These are phyloP conservation scores for Cornus suecica DNA, from an alignment of 148 eudicot species.

Conservation along the genomic window DNA sequence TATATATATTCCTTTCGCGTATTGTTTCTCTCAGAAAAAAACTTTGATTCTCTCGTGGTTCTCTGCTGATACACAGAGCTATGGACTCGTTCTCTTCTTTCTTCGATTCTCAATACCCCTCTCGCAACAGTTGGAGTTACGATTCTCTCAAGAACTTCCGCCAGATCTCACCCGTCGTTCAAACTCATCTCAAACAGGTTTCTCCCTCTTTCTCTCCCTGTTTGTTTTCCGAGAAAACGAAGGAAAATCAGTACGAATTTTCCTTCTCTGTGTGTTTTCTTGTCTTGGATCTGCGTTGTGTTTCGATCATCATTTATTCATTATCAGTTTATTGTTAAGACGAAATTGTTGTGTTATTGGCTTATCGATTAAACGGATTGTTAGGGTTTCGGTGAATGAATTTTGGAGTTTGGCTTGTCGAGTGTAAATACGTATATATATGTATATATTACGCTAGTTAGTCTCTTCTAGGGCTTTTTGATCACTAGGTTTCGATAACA, in stretches of 20 bases:
- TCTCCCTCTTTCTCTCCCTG: slow-evolving; percentile 6
- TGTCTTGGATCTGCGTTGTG: neutral
- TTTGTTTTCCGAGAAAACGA: too few relatives aligned
- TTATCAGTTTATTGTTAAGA: too few relatives aligned
- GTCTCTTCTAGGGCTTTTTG: neutral
- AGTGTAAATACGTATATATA: too few relatives aligned
- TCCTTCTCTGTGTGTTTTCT: slow-evolving; percentile 2
- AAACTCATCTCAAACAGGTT: slow-evolving; percentile 51
- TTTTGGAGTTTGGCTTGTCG: neutral
- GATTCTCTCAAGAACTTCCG: slow-evolving; percentile 80
- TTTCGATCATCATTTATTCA: too few relatives aligned
- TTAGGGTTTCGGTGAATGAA: neutral
- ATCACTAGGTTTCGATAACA: neutral
- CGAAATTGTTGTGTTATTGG: neutral
- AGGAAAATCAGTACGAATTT: too few relatives aligned
- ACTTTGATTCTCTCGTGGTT: neutral
- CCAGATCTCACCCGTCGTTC: slow-evolving; percentile 75
- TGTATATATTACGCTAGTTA: too few relatives aligned
- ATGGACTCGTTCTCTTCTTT: slow-evolving; percentile 75
- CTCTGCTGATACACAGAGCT: neutral
- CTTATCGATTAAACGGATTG: neutral
- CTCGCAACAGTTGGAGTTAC: slow-evolving; percentile 48
- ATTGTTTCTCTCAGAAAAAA: neutral
- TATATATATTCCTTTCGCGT: too few relatives aligned
- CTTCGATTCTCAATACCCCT: slow-evolving; percentile 49